A percentile compares a stretch with the other conserved stretches of the same genome.
These are phyloP conservation scores for Boletellus ananas DNA, from an alignment of 768 basidiomycete species.

Conservation along the genomic window DNA sequence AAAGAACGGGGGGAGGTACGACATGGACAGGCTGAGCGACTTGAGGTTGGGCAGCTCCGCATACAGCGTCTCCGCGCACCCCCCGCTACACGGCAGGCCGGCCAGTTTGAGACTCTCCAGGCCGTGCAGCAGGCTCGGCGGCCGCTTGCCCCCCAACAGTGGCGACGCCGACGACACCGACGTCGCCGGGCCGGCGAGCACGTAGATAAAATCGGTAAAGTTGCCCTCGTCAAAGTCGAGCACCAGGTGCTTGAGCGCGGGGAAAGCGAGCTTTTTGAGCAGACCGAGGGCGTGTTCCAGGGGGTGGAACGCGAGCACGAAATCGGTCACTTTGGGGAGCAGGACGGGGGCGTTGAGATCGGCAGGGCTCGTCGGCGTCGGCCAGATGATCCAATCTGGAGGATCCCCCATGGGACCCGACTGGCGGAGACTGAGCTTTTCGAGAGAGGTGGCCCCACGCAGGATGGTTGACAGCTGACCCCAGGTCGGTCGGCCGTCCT, in stretches of 20 bases:
- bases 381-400: conserved; percentile 32
- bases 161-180: conserved; percentile 22
- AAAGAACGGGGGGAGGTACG: conserved; percentile 29
- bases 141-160: conserved; percentile 36
- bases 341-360: conserved; percentile 31
- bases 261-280: conserved; percentile 30
- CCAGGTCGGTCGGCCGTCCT: conserved; percentile 62
- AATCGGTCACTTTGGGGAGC: conserved; percentile 25
- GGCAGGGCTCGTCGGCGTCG: conserved; percentile 12
- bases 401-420: conserved; percentile 54
- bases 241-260: conserved; percentile 34
- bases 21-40: conserved; percentile 39
- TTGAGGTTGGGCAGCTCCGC: conserved; percentile 46
- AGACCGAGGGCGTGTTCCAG: conserved; percentile 37
- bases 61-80: conserved; percentile 38
- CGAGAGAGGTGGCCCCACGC: conserved; percentile 48
- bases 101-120: conserved; percentile 52
- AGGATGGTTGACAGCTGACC: conserved; percentile 51
- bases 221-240: conserved; percentile 59
- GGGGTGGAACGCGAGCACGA: conserved; percentile 50
- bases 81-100: conserved; percentile 42
- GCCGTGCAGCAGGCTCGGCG: conserved; percentile 36
- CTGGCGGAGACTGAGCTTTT: conserved; percentile 46
- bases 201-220: conserved; percentile 45
- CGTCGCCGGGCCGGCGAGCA: conserved; percentile 32